Evolutionary conservation across 352 stramenopile species (phyloP).

Genomic region (Phytophthora quininea): DNA sequence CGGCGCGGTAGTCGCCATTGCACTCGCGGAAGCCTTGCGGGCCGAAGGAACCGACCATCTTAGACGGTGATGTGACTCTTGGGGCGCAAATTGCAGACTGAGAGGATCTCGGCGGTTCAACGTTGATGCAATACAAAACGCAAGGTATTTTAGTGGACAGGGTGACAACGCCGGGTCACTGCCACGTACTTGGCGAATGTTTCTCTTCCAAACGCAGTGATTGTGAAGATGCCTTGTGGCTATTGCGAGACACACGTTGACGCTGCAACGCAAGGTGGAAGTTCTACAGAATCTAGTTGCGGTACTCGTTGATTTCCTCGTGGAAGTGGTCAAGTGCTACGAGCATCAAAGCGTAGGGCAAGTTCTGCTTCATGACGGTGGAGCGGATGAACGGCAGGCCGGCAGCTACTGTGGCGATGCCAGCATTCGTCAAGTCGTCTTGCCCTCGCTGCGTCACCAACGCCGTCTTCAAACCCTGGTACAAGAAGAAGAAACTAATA

Average conservation of each 20-base stretch:
- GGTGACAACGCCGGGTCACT: neutral
- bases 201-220: neutral
- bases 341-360: slow-evolving; percentile 80
- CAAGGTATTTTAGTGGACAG: neutral
- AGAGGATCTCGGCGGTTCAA: slow-evolving; percentile 24
- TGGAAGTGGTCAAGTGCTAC: slow-evolving; percentile 83
- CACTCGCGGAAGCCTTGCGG: slow-evolving; percentile 95
- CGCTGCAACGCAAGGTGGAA: neutral
- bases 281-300: slow-evolving; percentile 32
- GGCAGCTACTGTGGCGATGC: slow-evolving; percentile 54
- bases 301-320: slow-evolving; percentile 73
- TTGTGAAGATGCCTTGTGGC: neutral
- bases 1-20: slow-evolving; percentile 88
- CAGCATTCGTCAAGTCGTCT: slow-evolving; percentile 66
- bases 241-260: neutral
- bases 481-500: slow-evolving; percentile 75
- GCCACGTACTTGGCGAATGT: neutral
- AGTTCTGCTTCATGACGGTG: slow-evolving; percentile 72
- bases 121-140: slow-evolving; percentile 16
- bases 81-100: slow-evolving; percentile 27
- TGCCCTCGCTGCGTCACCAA: slow-evolving; percentile 61
- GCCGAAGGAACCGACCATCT: slow-evolving; percentile 33
- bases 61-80: neutral
- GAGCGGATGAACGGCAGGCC: slow-evolving; percentile 66
- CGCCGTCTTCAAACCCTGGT: slow-evolving; percentile 77